Base-by-base conservation (phyloP, 768 basidiomycete species). In the Cystobasidium tubakii region DNA sequence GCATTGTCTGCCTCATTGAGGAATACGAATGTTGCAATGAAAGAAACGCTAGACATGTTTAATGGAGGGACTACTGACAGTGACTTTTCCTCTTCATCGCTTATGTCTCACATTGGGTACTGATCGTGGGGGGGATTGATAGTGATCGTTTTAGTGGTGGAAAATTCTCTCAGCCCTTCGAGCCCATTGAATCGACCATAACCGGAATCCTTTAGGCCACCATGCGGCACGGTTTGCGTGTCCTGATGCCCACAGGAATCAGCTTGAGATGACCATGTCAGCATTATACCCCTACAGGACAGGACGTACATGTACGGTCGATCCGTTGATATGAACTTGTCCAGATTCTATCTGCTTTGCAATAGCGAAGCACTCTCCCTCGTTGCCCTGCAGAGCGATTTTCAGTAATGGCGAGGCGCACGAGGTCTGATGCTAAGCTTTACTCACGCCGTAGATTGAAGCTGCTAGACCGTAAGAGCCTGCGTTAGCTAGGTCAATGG, bases 101-200 rank as follows among this genome's bases (percentile, higher is more conserved):
- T n/a, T n/a, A n/a, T n/a, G n/a, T n/a, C n/a, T n/a, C n/a, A 67
- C 2, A 67, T 53, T 29, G 66, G 66, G 27, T 67, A 67, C 39
- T 53, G 42, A 4, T 27, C 66, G 29, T 67, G 66, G 1, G 66
- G 66, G 1, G 19, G 2, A 34, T 62, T 60, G 55, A 60, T 34
- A 15, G 69, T 71, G 9, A 71, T 62, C 2, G 69, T 71, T 67
- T 77, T 77, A 55, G 73, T 76, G 75, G 78, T 78, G 1, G 80
- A 81, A 60, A 82, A 82, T 27, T 76, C 77, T 60, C 78, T 73
- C 6, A 81, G 62, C 19, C 80, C 81, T 17, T 79, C 80, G 31
- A 75, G 44, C 1, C 81, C 80, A 75, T 82, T 82, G 74, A 81
- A 82, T 23, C 79, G 73, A 12, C 81, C 81, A 73, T 76, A 82